Evolutionary conservation across 805 yeast species (phyloP).

Genomic region (Yamadazyma kitorensis): DNA sequence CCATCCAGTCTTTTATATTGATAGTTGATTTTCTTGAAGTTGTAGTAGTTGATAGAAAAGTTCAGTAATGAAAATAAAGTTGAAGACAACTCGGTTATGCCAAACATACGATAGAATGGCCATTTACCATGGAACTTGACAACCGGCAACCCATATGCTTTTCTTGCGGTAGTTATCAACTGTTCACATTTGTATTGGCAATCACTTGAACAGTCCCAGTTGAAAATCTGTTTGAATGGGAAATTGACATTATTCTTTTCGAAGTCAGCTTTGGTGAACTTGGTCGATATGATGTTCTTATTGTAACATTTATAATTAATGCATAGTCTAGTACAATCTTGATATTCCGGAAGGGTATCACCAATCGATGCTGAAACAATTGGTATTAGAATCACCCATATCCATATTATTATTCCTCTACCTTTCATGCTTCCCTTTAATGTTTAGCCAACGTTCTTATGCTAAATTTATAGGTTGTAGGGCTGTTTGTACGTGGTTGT

Average conservation of each 20-base stretch:
- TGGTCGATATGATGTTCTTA: conserved; percentile 3
- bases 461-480: too few species aligned
- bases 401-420: too few species aligned
- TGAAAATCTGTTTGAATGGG: conserved; percentile 18
- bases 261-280: conserved; percentile 11
- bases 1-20: conserved; percentile 22
- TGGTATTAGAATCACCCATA: too few species aligned
- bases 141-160: conserved; percentile 17
- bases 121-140: conserved; percentile 45
- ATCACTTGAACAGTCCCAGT: conserved; percentile 36
- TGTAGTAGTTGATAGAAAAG: conserved; percentile 31
- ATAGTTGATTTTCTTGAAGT: conserved; percentile 22
- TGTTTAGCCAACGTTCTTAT: too few species aligned
- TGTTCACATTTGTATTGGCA: conserved; percentile 42
- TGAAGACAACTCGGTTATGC: conserved; percentile 35
- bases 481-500: too few species aligned
- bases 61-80: conserved; percentile 35
- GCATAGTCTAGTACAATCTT: conserved; percentile 25
- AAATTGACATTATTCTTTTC: conserved; percentile 13
- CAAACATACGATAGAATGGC: conserved; percentile 39
- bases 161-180: conserved; percentile 23
- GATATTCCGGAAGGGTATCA: conserved; percentile 30
- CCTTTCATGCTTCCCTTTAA: too few species aligned
- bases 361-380: too few species aligned
- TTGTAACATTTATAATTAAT: conserved; percentile 16